phyloP scores from a whole-genome alignment of 305 asterid species.

The Fraxinus platypoda region DNA sequence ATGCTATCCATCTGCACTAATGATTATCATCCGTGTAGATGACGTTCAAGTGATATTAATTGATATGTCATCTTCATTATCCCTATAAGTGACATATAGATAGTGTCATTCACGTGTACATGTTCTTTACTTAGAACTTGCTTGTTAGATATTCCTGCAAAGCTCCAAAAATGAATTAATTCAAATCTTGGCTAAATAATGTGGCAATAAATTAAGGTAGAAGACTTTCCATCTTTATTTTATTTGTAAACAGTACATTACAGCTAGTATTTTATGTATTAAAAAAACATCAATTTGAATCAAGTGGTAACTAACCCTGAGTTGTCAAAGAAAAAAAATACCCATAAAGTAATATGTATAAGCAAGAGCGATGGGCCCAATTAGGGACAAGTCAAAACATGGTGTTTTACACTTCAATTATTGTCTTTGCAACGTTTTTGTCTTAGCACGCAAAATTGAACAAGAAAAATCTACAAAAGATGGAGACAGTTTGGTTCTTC shows the following conservation, averaged over 20 bases:
- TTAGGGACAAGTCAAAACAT: neutral
- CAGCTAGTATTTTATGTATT: neutral
- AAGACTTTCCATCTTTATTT: neutral
- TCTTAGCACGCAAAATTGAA: neutral
- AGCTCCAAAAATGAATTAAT: neutral
- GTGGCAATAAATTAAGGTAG: neutral
- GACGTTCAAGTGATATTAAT: neutral
- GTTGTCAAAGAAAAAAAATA: neutral
- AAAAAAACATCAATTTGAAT: neutral
- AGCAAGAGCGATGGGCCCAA: neutral
- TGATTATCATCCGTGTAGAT: neutral
- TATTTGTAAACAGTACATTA: neutral
- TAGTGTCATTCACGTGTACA: neutral
- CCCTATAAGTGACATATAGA: neutral
- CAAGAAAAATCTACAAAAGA: neutral
- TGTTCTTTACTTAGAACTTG: neutral
- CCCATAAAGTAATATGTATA: neutral
- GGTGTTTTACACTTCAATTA: neutral
- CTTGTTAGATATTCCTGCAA: neutral
- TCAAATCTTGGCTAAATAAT: neutral
- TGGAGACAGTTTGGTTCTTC: neutral
- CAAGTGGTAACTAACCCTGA: neutral
- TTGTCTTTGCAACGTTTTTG: neutral
- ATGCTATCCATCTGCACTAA: neutral
- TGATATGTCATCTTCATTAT: neutral